These are phyloP conservation scores for Microdochium trichocladiopsis DNA, from an alignment of 2,329 filamentous ascomycete genomes.

Conservation along the genomic window DNA sequence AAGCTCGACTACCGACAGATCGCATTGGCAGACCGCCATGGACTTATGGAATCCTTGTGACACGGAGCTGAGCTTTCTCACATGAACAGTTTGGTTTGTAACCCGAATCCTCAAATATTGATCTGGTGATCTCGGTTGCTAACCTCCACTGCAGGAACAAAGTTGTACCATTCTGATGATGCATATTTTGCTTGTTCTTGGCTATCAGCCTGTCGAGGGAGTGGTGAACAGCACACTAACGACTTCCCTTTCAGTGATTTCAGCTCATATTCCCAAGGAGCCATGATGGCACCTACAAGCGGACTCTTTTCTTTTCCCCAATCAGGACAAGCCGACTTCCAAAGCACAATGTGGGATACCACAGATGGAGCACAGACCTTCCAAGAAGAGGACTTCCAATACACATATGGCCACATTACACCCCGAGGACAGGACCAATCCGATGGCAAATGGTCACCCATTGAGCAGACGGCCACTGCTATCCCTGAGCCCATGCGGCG, in stretches of 20 bases:
- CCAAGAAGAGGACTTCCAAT: slow-evolving; percentile 48
- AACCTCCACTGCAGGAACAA: slow-evolving; percentile 40
- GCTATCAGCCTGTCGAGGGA: slow-evolving; percentile 21
- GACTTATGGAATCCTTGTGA: background rate
- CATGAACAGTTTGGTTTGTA: slow-evolving; percentile 29
- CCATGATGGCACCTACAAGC: slow-evolving; percentile 39
- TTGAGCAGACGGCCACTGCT: slow-evolving; percentile 22
- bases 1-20: no score
- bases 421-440: slow-evolving; percentile 39
- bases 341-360: slow-evolving; percentile 47
- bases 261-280: slow-evolving; percentile 44
- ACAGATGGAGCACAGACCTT: slow-evolving; percentile 56
- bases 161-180: slow-evolving; percentile 42
- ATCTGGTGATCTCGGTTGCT: slow-evolving; percentile 13
- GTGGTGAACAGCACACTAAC: slow-evolving; percentile 51
- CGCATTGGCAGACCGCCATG: no score
- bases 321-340: slow-evolving; percentile 51
- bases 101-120: slow-evolving; percentile 1
- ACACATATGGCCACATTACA: slow-evolving; percentile 47
- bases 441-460: slow-evolving; percentile 40
- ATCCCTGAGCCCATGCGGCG: slow-evolving; percentile 37
- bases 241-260: slow-evolving; percentile 44
- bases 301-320: slow-evolving; percentile 53
- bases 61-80: background rate
- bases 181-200: slow-evolving; percentile 22